phyloP scores from a whole-genome alignment of 1,284 basidiomycete species.

The Termitomyces sp. region DNA sequence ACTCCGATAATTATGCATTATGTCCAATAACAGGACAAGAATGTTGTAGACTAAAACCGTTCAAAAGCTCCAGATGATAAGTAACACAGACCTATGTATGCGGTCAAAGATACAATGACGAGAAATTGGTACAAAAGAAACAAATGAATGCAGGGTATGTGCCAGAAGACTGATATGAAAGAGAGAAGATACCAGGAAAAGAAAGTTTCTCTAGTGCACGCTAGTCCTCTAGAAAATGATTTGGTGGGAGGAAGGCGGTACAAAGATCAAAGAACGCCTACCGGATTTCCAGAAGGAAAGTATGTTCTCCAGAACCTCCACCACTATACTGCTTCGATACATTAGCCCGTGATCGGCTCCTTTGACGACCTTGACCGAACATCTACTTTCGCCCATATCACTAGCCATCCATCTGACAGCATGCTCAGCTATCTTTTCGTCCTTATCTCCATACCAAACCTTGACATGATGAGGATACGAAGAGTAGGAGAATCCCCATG shows the following conservation, averaged over 20 bases:
- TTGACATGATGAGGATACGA: conserved; percentile 77
- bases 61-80: conserved; percentile 12
- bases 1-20: conserved; percentile 7
- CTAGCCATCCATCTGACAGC: conserved; percentile 89
- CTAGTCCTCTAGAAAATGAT: conserved; percentile 3
- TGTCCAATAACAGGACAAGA: conserved; percentile 9
- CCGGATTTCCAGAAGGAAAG: conserved; percentile 51
- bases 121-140: conserved; percentile 3
- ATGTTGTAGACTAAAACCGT: conserved; percentile 16
- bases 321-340: conserved; percentile 84
- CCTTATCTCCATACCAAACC: conserved; percentile 91
- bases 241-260: neutral
- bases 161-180: conserved; percentile 8
- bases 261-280: conserved; percentile 3
- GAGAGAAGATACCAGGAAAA: conserved; percentile 7
- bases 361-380: conserved; percentile 76
- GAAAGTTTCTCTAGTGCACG: neutral
- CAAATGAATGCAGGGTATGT: conserved; percentile 12
- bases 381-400: conserved; percentile 72
- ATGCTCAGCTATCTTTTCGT: conserved; percentile 89
- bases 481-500: conserved; percentile 81
- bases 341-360: conserved; percentile 91
- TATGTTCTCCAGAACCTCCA: conserved; percentile 79
- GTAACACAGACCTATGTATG: conserved; percentile 12
- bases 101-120: conserved; percentile 19